phyloP scores from a whole-genome alignment of 495 filamentous ascomycete genomes.

The Endocarpon pusillum region DNA sequence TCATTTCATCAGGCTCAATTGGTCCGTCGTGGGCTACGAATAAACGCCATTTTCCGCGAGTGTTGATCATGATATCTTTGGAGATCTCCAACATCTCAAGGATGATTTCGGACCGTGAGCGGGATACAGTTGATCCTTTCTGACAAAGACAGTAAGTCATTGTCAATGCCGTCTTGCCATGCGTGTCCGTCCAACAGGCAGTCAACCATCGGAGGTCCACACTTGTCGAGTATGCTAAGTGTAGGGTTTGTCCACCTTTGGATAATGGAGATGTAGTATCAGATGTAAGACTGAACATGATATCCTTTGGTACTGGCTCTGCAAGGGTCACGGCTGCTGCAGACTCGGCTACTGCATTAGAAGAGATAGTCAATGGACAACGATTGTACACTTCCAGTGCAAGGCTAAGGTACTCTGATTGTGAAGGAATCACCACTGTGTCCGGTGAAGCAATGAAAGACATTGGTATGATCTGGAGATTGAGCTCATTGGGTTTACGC shows the following conservation, averaged over 20 bases:
- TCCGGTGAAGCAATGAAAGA: constrained; percentile 49
- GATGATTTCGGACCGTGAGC: constrained; percentile 43
- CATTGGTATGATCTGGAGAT: constrained; percentile 68
- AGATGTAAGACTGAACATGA: constrained; percentile 61
- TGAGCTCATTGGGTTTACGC: constrained; percentile 45
- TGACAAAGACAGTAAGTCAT: constrained; percentile 65
- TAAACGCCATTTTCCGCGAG: constrained; percentile 64
- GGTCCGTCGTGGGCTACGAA: constrained; percentile 56
- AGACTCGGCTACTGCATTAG: constrained; percentile 22
- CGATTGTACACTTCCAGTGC: constrained; percentile 80
- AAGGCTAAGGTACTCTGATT: constrained; percentile 46
- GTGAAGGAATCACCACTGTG: constrained; percentile 46
- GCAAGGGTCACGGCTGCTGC: constrained; percentile 65
- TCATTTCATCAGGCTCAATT: constrained; percentile 59
- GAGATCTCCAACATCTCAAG: constrained; percentile 79
- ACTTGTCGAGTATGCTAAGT: constrained; percentile 73
- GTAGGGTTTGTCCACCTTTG: constrained; percentile 59
- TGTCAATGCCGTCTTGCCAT: constrained; percentile 55
- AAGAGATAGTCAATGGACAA: constrained; percentile 40
- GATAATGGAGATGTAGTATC: constrained; percentile 38
- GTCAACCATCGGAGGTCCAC: constrained; percentile 74
- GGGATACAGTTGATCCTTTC: constrained; percentile 36
- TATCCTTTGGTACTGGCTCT: constrained; percentile 45
- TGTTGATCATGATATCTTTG: constrained; percentile 49
- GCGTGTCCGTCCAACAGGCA: constrained; percentile 82